Evolutionary conservation across 257 asterid species (phyloP), one percentile per base, ranked within the genome.

Genomic region (Lycium barbarum): DNA sequence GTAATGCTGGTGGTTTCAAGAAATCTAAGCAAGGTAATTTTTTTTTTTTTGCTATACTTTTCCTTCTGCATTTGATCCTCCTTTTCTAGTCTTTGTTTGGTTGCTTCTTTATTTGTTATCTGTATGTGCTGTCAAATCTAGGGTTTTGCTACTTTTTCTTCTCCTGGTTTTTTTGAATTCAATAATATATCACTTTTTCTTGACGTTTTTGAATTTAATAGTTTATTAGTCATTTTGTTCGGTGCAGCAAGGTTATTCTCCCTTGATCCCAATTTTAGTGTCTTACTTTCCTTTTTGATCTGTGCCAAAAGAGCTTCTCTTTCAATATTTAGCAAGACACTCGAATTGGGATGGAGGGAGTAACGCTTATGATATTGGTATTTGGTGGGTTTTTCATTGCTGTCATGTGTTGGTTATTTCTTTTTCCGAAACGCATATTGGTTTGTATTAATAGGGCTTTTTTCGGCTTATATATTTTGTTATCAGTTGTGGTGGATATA

Each of bases 1-100:
- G 93, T 81, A 90, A 90, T 40, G 43, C 4, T 87, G 96, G 94
- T 54, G 85, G 87, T n/a, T 81, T 86, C 74, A 93, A 93, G 93
- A 93, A 89, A 87, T 86, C 90, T 35, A 92, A 89, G 85, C 90
- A 81, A 93, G 97, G 97, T 74, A 20, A 14, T 22, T 40, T 26
- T 26, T 26, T 26, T 26, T 36, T 55, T 47, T 81, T 54, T 17
- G 35, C 84, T 47, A 57, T 3, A 20, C 68, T 71, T 55, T 38
- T 66, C 33, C 33, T n/a, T 36, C 8, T 79, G 35, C 55, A 79
- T 38, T 84, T 40, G 36, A 33, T 83, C 43, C 68, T 49, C 11
- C 2, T 11, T 13, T 71, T 15, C 10, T 70, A 14, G 11, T 58
- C 33, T 79, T 81, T 59, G 1, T 62, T 7, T 74, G 8, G 17